Base-by-base conservation (phyloP, 768 basidiomycete species). In the Termitomyces sp. region DNA sequence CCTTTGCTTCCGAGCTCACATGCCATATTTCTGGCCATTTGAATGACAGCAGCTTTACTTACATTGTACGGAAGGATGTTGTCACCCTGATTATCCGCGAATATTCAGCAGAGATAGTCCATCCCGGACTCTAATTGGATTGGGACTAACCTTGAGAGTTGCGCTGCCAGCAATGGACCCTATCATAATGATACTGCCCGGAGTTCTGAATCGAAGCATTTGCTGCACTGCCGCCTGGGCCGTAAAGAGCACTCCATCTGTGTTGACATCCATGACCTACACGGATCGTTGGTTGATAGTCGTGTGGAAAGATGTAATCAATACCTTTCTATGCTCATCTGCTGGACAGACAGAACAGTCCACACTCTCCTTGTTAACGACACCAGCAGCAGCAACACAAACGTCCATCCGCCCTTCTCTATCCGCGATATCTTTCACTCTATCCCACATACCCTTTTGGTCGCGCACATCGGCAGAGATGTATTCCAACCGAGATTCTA, bases 11-110 rank as follows among this genome's bases (percentile, higher is more conserved):
- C 89, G 1, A 91, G 76, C 64, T 91, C 88, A 63, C 86, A 88
- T 7, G 88, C 88, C 85, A 91, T 85, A 66, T 84, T 88, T 49
- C 88, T 80, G 3, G 74, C 83, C 85, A 89, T 88, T 68, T 91
- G 88, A 39, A 89, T 68, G 16, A 91, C 85, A 7, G 82, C 88
- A 0, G 84, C 79, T 69, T 91, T 90, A 70, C 84, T 86, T 45
- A 79, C 76, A 68, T 89, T 88, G 70, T 90, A 90, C 10, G 85
- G 79, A 46, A 83, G 77, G 84, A 84, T 86, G 1, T 81, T 77
- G 60, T 86, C 84, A n/a, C 18, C 51, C 51, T 52, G 32, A 38
- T 39, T 9, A 20, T 20, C 18, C 7, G 18, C n/a, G 18, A 12
- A 25, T 22, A 10, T 13, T 29, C 29, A 29, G n/a, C n/a, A n/a